Conservation (phyloP, 169 alveolate genomes). For the Babesia caballi region DNA sequence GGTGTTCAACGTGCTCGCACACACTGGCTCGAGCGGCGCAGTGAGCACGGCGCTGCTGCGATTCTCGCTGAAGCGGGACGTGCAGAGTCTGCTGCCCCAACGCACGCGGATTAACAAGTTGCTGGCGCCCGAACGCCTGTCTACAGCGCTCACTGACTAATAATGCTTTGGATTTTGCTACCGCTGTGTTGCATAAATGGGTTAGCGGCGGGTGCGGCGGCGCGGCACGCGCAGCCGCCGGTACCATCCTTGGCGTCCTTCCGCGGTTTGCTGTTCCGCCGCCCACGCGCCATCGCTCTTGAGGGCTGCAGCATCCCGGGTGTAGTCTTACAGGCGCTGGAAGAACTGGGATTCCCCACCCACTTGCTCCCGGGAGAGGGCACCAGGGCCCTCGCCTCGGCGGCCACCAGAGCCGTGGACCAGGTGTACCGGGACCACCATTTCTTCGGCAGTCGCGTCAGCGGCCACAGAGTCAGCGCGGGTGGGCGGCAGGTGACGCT, state of each 20-base stretch:
- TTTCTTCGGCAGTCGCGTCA: constrained; percentile 31
- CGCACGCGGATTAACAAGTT: background rate
- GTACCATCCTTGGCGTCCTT: background rate
- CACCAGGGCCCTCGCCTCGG: background rate
- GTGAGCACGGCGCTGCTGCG: constrained; percentile 3
- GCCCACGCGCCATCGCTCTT: background rate
- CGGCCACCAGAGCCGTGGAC: constrained; percentile 1
- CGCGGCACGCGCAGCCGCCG: background rate
- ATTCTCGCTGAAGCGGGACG: constrained; percentile 28
- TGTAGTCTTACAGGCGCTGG: background rate
- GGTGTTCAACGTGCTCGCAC: constrained; percentile 13
- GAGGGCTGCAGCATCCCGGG: constrained; percentile 17
- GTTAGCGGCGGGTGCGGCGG: background rate
- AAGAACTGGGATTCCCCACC: constrained; percentile 10
- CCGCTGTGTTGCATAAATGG: background rate
- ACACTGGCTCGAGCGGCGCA: background rate
- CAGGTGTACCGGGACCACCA: constrained; percentile 15
- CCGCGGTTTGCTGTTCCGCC: constrained; percentile 1
- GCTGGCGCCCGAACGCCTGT: background rate
- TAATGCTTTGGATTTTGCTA: background rate
- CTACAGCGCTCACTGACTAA: background rate
- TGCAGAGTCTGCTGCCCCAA: constrained; percentile 24
- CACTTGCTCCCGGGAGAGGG: background rate
- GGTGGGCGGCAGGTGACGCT: constrained; percentile 12
- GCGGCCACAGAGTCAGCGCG: background rate